Conservation (phyloP, 768 basidiomycete species). For the Pulveroboletus sp. region DNA sequence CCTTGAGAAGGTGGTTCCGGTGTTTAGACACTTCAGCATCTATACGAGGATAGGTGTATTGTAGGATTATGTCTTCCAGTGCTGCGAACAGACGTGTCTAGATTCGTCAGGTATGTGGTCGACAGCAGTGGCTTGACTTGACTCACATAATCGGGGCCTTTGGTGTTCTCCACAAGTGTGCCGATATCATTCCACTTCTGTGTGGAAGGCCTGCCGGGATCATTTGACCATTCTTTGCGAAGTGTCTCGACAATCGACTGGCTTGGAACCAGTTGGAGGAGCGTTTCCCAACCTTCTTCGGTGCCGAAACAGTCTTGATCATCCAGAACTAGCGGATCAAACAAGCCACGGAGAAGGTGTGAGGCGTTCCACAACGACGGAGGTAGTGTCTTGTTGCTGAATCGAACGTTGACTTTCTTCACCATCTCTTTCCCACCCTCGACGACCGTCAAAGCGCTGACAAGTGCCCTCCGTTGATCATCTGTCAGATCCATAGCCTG, state of each 20-base stretch:
- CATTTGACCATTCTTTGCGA: slow-evolving; percentile 53
- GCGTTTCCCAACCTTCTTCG: slow-evolving; percentile 65
- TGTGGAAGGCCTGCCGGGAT: slow-evolving; percentile 51
- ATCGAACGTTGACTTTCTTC: slow-evolving; percentile 77
- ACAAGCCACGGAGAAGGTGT: slow-evolving; percentile 49
- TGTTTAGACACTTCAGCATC: slow-evolving; percentile 98
- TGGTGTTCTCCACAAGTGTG: slow-evolving; percentile 30
- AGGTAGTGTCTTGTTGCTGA: slow-evolving; percentile 48
- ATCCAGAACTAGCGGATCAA: slow-evolving; percentile 61
- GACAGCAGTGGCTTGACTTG: not conserved
- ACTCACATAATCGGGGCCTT: slow-evolving; percentile 29
- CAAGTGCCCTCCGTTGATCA: slow-evolving; percentile 81
- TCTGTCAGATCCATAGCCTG: slow-evolving; percentile 89
- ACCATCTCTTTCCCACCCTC: slow-evolving; percentile 75
- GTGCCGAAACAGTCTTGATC: slow-evolving; percentile 83
- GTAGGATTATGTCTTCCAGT: slow-evolving; percentile 84
- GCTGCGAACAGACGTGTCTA: slow-evolving; percentile 39
- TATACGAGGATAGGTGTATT: slow-evolving; percentile 93
- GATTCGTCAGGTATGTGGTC: not conserved
- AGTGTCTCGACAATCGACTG: slow-evolving; percentile 44
- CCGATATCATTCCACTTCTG: slow-evolving; percentile 75
- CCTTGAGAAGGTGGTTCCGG: slow-evolving; percentile 95
- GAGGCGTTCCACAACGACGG: slow-evolving; percentile 63
- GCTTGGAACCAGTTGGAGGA: slow-evolving; percentile 76
- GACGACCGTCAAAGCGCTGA: slow-evolving; percentile 83